Evolutionary conservation across 805 yeast species (phyloP).

Genomic region (Cyberlindnera euphorbiae): DNA sequence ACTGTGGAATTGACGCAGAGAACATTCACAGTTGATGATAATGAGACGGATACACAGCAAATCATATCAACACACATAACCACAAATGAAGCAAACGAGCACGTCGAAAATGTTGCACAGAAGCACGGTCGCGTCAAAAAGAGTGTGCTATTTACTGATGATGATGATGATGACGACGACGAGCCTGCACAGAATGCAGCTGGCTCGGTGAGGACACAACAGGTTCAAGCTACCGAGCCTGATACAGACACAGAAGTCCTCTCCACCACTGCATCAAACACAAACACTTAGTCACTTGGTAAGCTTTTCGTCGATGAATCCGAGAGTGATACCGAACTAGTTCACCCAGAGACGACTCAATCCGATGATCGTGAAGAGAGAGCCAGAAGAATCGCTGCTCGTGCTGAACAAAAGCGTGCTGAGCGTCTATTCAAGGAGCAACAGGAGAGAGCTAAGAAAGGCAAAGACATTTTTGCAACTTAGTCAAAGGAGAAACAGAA

Average conservation of each 20-base stretch:
- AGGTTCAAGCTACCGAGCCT: neutral
- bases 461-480: neutral
- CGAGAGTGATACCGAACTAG: constrained; percentile 12
- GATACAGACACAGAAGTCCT: too few relatives aligned
- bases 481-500: neutral
- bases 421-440: constrained; percentile 21
- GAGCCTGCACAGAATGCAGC: neutral
- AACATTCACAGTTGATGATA: neutral
- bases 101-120: neutral
- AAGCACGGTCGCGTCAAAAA: too few relatives aligned
- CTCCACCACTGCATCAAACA: too few relatives aligned
- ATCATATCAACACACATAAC: neutral
- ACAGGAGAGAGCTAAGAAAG: constrained; percentile 6
- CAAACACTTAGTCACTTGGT: too few relatives aligned
- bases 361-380: constrained; percentile 9
- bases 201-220: neutral
- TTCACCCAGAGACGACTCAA: constrained; percentile 1
- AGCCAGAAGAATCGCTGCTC: constrained; percentile 13
- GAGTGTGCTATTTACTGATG: too few relatives aligned
- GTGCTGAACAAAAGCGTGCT: constrained; percentile 20
- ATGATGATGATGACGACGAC: constrained; percentile 4
- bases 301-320: constrained; percentile 18
- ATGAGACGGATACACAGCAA: neutral
- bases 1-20: neutral
- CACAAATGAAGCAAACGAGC: neutral